Evolutionary conservation across 108 stramenopile genomes (phyloP).

Genomic region (Cyclotella atomus): DNA sequence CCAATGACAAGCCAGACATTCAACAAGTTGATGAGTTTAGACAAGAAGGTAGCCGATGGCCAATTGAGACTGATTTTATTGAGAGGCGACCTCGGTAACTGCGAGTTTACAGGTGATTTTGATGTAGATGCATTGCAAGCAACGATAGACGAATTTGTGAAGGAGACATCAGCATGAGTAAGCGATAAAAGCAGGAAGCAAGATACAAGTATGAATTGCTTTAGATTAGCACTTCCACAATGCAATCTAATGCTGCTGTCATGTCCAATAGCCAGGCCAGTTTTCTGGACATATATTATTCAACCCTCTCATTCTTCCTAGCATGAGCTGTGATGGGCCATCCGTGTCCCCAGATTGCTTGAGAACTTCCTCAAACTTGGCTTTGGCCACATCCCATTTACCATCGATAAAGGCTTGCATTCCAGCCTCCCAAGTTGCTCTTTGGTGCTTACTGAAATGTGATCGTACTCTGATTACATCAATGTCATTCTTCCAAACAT

Average conservation of each 20-base stretch:
- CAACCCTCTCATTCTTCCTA: slow-evolving; percentile 33
- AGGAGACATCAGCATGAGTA: slow-evolving; percentile 57
- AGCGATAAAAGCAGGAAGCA: neutral
- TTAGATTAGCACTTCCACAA: neutral
- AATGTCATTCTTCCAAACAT: slow-evolving; percentile 49
- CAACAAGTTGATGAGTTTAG: slow-evolving; percentile 84
- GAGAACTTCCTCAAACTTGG: slow-evolving; percentile 40
- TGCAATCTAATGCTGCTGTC: neutral
- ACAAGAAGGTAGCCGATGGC: slow-evolving; percentile 94
- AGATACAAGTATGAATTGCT: neutral
- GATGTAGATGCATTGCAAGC: slow-evolving; percentile 77
- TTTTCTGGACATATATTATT: slow-evolving; percentile 32
- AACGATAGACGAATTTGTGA: slow-evolving; percentile 89
- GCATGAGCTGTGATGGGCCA: slow-evolving; percentile 44
- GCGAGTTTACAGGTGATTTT: slow-evolving; percentile 91
- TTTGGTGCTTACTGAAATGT: slow-evolving; percentile 39
- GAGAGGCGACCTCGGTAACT: slow-evolving; percentile 81
- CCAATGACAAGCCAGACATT: slow-evolving; percentile 81
- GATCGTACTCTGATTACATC: slow-evolving; percentile 38
- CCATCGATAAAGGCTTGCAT: slow-evolving; percentile 45
- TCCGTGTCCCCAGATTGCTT: slow-evolving; percentile 44
- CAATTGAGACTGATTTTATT: slow-evolving; percentile 80
- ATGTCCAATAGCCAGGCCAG: slow-evolving; percentile 47
- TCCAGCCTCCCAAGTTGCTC: slow-evolving; percentile 31
- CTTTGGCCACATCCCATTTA: slow-evolving; percentile 39